Evolutionary conservation across 2,329 filamentous ascomycete genomes (phyloP).

Genomic region (Trichoderma brevicompactum): DNA sequence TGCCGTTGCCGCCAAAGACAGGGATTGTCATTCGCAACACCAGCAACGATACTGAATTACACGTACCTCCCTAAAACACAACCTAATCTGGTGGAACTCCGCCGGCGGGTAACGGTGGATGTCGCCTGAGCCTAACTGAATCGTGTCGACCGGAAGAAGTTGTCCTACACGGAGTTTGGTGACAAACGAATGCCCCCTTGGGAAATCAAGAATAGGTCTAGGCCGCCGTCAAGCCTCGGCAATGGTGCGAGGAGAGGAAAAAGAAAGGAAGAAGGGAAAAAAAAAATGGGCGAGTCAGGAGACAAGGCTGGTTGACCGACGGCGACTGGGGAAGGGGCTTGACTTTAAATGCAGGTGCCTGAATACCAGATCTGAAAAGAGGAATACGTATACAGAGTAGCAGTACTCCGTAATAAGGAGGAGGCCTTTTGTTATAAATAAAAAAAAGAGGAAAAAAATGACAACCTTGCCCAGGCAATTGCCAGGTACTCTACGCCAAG

Average conservation of each 20-base stretch:
- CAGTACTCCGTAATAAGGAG: too few relatives aligned
- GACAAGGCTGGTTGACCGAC: constrained; percentile 19
- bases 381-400: not conserved
- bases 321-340: constrained; percentile 6
- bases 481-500: constrained; percentile 4
- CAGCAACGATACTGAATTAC: not conserved
- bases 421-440: too few relatives aligned
- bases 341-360: not conserved
- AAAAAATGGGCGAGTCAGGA: constrained; percentile 16
- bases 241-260: not conserved
- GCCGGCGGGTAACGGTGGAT: constrained; percentile 14
- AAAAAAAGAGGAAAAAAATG: not conserved
- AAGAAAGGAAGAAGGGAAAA: not conserved
- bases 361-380: not conserved
- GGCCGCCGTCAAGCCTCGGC: constrained; percentile 19
- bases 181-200: constrained; percentile 6
- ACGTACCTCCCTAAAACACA: constrained; percentile 25
- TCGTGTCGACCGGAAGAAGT: not conserved
- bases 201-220: constrained; percentile 14
- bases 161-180: not conserved
- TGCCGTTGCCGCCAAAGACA: not conserved
- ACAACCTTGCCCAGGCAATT: not conserved
- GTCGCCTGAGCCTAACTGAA: constrained; percentile 5
- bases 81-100: constrained; percentile 22
- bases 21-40: not conserved